phyloP scores from a whole-genome alignment of 148 eudicot genomes.

The Silene uniflora region DNA sequence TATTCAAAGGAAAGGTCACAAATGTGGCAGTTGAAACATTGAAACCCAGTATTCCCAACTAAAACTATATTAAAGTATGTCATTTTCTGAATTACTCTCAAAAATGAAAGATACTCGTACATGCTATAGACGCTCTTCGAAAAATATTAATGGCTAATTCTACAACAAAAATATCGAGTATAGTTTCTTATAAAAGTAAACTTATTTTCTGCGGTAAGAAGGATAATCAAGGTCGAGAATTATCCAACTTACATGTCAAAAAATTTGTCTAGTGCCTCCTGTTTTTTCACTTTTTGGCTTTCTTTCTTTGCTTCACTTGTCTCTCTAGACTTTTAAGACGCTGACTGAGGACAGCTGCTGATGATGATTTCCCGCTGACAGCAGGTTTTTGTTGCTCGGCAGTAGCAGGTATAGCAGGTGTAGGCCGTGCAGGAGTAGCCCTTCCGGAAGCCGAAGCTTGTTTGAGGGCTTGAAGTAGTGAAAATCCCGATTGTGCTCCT shows the following conservation, averaged over 20 bases:
- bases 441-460: slow-evolving; percentile 33
- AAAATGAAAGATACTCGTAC: background rate
- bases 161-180: slow-evolving; percentile 4
- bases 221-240: background rate
- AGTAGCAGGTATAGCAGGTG: slow-evolving; percentile 27
- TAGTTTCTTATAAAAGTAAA: background rate
- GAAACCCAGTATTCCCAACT: background rate
- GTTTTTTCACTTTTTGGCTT: slow-evolving; percentile 40
- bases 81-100: background rate
- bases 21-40: background rate
- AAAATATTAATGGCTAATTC: background rate
- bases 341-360: slow-evolving; percentile 50
- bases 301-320: slow-evolving; percentile 75
- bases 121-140: background rate
- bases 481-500: slow-evolving; percentile 35
- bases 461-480: slow-evolving; percentile 52
- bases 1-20: background rate
- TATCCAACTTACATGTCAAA: background rate
- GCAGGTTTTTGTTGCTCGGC: slow-evolving; percentile 33
- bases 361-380: slow-evolving; percentile 26
- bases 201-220: background rate
- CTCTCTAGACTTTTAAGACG: slow-evolving; percentile 65
- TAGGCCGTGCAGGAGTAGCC: slow-evolving; percentile 23
- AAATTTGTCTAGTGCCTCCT: slow-evolving; percentile 24
- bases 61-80: background rate